Evolutionary conservation across 371 early-diverging fungal genomes (phyloP).

Genomic region (Mortierella polycephala): DNA sequence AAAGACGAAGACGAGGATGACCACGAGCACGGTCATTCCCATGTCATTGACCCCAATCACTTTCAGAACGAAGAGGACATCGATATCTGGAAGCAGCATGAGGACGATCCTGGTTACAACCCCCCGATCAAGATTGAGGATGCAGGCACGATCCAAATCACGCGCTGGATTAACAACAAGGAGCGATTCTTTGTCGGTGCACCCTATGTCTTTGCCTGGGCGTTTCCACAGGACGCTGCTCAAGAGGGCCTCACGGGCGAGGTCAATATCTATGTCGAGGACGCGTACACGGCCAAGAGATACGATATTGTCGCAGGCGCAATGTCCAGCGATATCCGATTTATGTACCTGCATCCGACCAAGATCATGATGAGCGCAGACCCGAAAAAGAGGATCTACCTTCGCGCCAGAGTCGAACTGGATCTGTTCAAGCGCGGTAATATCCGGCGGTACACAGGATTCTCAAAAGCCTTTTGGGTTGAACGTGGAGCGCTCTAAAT

Average conservation of each 20-base stretch:
- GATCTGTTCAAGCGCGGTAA: constrained; percentile 34
- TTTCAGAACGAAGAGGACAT: constrained; percentile 38
- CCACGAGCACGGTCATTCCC: constrained; percentile 11
- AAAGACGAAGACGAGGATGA: constrained; percentile 3
- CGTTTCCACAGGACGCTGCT: constrained; percentile 15
- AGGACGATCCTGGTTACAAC: constrained; percentile 24
- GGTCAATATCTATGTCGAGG: constrained; percentile 39
- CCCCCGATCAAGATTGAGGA: constrained; percentile 29
- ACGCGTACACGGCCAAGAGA: constrained; percentile 35
- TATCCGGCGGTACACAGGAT: constrained; percentile 36
- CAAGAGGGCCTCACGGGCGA: constrained; percentile 7
- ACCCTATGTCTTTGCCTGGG: constrained; percentile 47
- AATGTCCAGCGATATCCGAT: constrained; percentile 22
- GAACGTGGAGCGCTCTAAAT: constrained; percentile 42
- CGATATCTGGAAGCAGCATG: constrained; percentile 16
- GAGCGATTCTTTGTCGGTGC: constrained; percentile 40
- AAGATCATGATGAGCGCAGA: constrained; percentile 28
- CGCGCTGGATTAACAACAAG: constrained; percentile 38
- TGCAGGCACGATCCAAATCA: constrained; percentile 30
- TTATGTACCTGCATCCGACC: constrained; percentile 38
- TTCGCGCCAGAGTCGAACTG: constrained; percentile 39
- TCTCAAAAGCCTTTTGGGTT: constrained; percentile 44
- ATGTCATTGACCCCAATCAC: constrained; percentile 30
- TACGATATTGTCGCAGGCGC: constrained; percentile 33
- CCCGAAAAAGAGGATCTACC: constrained; percentile 21